These are phyloP conservation scores for Lactarius indigo DNA, from an alignment of 768 basidiomycete genomes.

Conservation along the genomic window DNA sequence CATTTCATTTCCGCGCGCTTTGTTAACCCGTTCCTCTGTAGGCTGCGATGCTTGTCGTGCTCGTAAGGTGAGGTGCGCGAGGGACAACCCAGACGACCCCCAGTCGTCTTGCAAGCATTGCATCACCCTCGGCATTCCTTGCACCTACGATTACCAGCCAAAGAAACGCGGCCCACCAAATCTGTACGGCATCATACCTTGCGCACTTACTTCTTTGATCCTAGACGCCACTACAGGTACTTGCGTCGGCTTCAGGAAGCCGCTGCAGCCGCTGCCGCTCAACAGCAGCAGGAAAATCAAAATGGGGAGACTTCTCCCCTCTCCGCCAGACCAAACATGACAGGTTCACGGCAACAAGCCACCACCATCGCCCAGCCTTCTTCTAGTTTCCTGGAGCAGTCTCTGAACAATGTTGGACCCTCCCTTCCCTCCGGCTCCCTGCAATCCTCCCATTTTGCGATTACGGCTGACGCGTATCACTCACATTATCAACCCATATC, in stretches of 20 bases:
- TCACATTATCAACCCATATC: conserved; percentile 46
- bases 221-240: conserved; percentile 46
- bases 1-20: conserved; percentile 26
- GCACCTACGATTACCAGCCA: conserved; percentile 90
- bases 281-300: conserved; percentile 39
- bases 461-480: conserved; percentile 65
- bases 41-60: conserved; percentile 86
- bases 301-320: conserved; percentile 29
- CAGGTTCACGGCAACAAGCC: conserved; percentile 15
- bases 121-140: conserved; percentile 72
- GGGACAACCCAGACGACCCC: conserved; percentile 73
- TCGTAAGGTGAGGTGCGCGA: conserved; percentile 80
- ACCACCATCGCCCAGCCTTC: conserved; percentile 27
- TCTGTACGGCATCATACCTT: conserved; percentile 50
- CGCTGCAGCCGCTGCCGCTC: conserved; percentile 52
- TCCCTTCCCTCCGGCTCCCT: conserved; percentile 44
- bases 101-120: conserved; percentile 87
- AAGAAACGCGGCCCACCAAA: conserved; percentile 94
- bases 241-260: conserved; percentile 76
- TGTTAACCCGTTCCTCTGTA: conserved; percentile 34
- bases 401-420: conserved; percentile 36
- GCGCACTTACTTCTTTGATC: neutral
- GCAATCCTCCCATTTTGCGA: conserved; percentile 67
- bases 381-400: conserved; percentile 50
- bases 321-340: conserved; percentile 17